phyloP scores from a whole-genome alignment of 306 rosid species.

The Canavalia gladiata region DNA sequence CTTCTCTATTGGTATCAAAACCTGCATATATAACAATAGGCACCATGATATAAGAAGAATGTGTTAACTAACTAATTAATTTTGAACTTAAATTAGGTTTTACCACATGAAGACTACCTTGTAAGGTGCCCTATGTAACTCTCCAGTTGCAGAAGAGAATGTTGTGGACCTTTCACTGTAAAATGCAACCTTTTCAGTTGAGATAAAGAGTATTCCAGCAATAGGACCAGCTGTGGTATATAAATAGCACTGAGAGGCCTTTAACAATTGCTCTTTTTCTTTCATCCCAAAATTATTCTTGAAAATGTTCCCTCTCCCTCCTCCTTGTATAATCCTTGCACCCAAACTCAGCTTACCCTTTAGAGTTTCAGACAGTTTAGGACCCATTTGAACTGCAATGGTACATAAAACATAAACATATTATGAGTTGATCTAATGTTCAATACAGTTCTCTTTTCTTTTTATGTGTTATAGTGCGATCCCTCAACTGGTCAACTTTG shows the following conservation, averaged over 20 bases:
- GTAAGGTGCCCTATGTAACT: conserved; percentile 61
- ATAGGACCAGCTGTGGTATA: conserved; percentile 84
- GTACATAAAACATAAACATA: conserved; percentile 25
- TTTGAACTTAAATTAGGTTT: not conserved
- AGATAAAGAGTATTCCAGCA: conserved; percentile 81
- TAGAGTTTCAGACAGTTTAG: conserved; percentile 69
- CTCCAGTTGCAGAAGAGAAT: conserved; percentile 60
- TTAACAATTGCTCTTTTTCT: conserved; percentile 77
- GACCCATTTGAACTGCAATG: conserved; percentile 73
- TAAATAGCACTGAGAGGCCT: conserved; percentile 88
- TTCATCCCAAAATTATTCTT: conserved; percentile 68
- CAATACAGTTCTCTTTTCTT: conserved; percentile 4
- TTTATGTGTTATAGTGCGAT: too few species aligned
- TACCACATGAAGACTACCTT: conserved; percentile 57
- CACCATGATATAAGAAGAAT: not conserved
- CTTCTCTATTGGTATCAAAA: conserved; percentile 70
- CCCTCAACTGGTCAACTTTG: not conserved
- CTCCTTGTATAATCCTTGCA: conserved; percentile 69
- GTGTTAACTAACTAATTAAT: not conserved
- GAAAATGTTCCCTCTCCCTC: conserved; percentile 81
- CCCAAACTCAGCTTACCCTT: conserved; percentile 86
- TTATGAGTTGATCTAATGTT: not conserved
- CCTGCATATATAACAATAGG: conserved; percentile 56
- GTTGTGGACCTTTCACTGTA: conserved; percentile 72
- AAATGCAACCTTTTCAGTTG: conserved; percentile 75